Evolutionary conservation across 768 basidiomycete species (phyloP), one percentile per base, ranked within the genome.

Genomic region (Leccinum pellstonianum): DNA sequence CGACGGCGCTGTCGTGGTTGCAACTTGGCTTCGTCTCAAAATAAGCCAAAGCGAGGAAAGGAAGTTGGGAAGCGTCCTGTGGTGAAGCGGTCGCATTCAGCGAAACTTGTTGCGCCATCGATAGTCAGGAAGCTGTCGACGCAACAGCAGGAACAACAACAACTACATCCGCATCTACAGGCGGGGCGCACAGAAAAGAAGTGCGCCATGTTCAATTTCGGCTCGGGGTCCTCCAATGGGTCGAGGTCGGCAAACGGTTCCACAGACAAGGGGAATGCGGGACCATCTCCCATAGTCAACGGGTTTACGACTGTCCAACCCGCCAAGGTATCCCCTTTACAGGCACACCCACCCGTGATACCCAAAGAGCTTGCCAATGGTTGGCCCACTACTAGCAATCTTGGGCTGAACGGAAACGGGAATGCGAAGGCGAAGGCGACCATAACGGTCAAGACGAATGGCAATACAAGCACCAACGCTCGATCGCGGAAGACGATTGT

Each of bases 161-260:
- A 38, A 3, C 37, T 0, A 38, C 41, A 41, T n/a, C 41, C n/a
- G 9, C 41, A 61, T n/a, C 49, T 51, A 17, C 64, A 62, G 29
- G 55, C 27, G 25, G 67, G 62, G 15, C 70, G 60, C 23, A 33
- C 15, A 21, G 62, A 65, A 38, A 71, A 69, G 57, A 71, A 66
- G 52, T 65, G 71, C 19, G 68, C 76, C 12, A 75, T 76, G 65
- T 86, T 87, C 60, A 83, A 84, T 63, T 80, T 87, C 57, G 86
- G 85, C 2, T 86, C 85, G 17, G 76, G 79, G 59, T 85, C 84
- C 41, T 84, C 85, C 55, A 81, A 80, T 51, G 82, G 82, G 17
- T 72, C 75, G 41, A 66, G 62, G 60, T 71, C 60, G 23, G 63
- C 65, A 5, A 67, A 63, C 38, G 72, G 65, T 38, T 65, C 73